Conservation (phyloP, 2,329 filamentous ascomycete genomes). For the Botryosphaeria dothidea region DNA sequence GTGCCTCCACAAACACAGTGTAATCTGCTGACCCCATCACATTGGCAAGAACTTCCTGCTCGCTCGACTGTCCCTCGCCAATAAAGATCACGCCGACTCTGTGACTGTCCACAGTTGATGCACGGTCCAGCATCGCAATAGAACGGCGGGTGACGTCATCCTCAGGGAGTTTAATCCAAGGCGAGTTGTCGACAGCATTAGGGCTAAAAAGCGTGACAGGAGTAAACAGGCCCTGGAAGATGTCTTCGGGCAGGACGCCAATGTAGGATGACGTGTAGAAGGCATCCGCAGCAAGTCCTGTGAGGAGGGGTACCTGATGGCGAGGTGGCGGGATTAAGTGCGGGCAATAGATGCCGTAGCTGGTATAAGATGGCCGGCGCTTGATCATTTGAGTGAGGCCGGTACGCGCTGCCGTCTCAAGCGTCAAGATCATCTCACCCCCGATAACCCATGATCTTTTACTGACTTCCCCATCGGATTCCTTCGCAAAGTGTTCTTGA, state of each 20-base stretch:
- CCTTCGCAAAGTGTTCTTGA: conserved; percentile 65
- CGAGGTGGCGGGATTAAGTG: conserved; percentile 38
- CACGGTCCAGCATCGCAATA: conserved; percentile 80
- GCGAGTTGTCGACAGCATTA: conserved; percentile 35
- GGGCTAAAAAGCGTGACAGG: conserved; percentile 41
- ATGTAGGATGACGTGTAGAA: conserved; percentile 55
- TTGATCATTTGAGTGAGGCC: conserved; percentile 72
- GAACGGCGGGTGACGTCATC: conserved; percentile 72
- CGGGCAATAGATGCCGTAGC: conserved; percentile 41
- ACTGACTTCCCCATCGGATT: conserved; percentile 65
- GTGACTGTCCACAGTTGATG: conserved; percentile 88
- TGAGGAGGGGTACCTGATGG: conserved; percentile 43
- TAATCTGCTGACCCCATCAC: conserved; percentile 85
- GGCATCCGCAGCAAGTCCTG: conserved; percentile 40
- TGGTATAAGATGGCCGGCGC: conserved; percentile 60
- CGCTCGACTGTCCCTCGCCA: conserved; percentile 78
- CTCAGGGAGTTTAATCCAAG: conserved; percentile 74
- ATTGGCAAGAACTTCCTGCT: conserved; percentile 84
- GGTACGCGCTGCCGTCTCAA: conserved; percentile 68
- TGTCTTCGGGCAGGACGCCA: conserved; percentile 70
- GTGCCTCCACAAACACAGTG: conserved; percentile 75
- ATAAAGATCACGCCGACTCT: conserved; percentile 95
- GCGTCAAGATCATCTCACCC: conserved; percentile 53
- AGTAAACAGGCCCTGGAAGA: conserved; percentile 69
- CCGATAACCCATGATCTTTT: conserved; percentile 73